Base-by-base conservation (phyloP, 2,329 filamentous ascomycete species). In the Botrytis cinerea region DNA sequence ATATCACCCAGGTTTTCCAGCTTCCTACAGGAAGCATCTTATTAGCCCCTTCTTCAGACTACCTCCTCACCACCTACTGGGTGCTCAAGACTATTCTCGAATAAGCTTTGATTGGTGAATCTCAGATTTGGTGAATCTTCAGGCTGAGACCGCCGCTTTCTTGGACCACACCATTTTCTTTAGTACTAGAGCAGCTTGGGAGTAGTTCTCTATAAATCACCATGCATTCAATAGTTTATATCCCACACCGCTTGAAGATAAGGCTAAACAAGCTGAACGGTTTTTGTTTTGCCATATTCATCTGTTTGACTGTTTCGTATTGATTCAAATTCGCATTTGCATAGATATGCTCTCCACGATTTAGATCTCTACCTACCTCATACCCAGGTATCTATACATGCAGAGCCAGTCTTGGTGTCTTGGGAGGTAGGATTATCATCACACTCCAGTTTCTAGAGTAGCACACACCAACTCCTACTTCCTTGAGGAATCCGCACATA, bases 21-120 rank as follows among this genome's bases (percentile, higher is more conserved):
- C 35, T 43, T 68, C 66, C 66, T 57, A 22, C 66, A 68, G 66
- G 66, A 68, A 57, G n/a, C 12, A 68, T 43, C 9, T 32, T 68
- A 43, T 32, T 68, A 43, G 48, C 66, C 25, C 66, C 48, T 68
- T 57, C 48, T 35, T 68, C 35, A 68, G 43, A 57, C 48, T 28
- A 57, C 51, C 38, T 57, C n/a, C 51, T 57, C 51, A 18, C n/a
- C 28, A 57, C 51, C 14, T 32, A 57, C n/a, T 14, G 14, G 18
- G 6, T 32, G 7, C n/a, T 28, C 14, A 18, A 32, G 16, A 28
- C n/a, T 45, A 57, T 46, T 32, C 40, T 45, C 46, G 40, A 28
- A 45, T 43, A 64, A 46, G n/a, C 40, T 63, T 12, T 45, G 18
- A 63, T 63, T 63, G 61, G 61, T 32, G n/a, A 38, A 61, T 64